Conservation (phyloP, 768 basidiomycete genomes). For the Grammothele lineata region DNA sequence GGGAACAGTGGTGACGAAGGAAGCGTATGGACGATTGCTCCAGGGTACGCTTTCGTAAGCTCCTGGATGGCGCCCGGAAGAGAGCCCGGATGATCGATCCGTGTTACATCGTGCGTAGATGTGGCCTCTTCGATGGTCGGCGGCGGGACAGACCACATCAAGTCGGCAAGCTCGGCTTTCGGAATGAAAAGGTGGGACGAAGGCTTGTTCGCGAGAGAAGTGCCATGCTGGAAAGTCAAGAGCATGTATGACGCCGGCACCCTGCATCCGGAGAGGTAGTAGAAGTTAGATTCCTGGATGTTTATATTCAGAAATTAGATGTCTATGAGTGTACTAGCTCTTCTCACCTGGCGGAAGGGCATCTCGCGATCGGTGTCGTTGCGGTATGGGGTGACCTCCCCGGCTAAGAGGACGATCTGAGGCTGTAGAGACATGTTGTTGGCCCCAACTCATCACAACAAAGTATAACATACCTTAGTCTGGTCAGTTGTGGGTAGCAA, state of each 20-base stretch:
- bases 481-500: conserved; percentile 46
- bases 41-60: conserved; percentile 44
- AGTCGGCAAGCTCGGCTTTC: conserved; percentile 60
- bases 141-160: conserved; percentile 90
- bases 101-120: conserved; percentile 55
- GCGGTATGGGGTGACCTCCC: conserved; percentile 57
- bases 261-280: conserved; percentile 78
- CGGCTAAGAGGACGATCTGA: conserved; percentile 65
- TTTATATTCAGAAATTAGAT: background rate
- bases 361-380: conserved; percentile 87
- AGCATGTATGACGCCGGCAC: conserved; percentile 70
- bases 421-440: conserved; percentile 36
- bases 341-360: conserved; percentile 48
- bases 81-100: conserved; percentile 43
- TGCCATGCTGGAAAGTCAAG: conserved; percentile 49
- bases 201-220: conserved; percentile 37
- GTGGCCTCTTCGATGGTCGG: conserved; percentile 58
- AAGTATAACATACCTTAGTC: too few species aligned
- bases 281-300: conserved; percentile 76
- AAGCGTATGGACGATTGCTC: conserved; percentile 62
- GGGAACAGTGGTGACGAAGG: conserved; percentile 56
- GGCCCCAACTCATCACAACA: too few species aligned
- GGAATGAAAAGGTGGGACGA: conserved; percentile 75
- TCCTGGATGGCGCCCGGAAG: conserved; percentile 45
- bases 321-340: conserved; percentile 18